Evolutionary conservation across 129 eudicot genomes (phyloP).

Genomic region (Calendula officinalis): DNA sequence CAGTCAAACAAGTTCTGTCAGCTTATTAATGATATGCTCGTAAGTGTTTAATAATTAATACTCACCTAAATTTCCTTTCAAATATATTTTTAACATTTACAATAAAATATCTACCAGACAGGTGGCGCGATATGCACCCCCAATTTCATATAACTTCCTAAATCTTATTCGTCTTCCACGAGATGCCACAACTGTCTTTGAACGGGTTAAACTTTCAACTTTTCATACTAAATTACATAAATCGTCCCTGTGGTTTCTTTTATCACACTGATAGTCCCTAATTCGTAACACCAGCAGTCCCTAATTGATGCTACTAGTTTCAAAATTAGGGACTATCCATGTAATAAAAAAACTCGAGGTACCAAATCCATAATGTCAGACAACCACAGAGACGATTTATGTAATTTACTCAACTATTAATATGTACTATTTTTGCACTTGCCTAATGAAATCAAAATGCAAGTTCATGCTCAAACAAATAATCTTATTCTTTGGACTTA

Average conservation of each 20-base stretch:
- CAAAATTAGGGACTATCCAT: no score
- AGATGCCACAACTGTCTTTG: slow-evolving; percentile 69
- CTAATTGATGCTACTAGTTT: no score
- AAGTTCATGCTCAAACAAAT: not conserved
- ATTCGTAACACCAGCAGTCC: no score
- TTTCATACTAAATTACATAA: not conserved
- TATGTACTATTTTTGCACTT: not conserved
- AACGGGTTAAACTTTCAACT: slow-evolving; percentile 48
- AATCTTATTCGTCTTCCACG: slow-evolving; percentile 71
- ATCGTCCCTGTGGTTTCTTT: not conserved
- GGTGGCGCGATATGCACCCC: slow-evolving; percentile 97
- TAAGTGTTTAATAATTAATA: slow-evolving; percentile 32
- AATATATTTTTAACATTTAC: not conserved
- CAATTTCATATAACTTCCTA: slow-evolving; percentile 87
- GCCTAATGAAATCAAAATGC: not conserved
- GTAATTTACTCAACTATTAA: no score
- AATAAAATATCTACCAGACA: slow-evolving; percentile 44
- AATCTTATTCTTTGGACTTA: slow-evolving; percentile 10
- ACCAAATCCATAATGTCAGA: no score
- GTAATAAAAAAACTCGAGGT: no score
- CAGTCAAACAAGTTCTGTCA: slow-evolving; percentile 91
- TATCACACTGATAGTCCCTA: no score
- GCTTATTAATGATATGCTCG: slow-evolving; percentile 94
- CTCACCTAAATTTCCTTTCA: not conserved
- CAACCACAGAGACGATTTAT: no score